Evolutionary conservation across 1,284 basidiomycete species (phyloP), one percentile per base, ranked within the genome.

Genomic region (Gymnopus androsaceus): DNA sequence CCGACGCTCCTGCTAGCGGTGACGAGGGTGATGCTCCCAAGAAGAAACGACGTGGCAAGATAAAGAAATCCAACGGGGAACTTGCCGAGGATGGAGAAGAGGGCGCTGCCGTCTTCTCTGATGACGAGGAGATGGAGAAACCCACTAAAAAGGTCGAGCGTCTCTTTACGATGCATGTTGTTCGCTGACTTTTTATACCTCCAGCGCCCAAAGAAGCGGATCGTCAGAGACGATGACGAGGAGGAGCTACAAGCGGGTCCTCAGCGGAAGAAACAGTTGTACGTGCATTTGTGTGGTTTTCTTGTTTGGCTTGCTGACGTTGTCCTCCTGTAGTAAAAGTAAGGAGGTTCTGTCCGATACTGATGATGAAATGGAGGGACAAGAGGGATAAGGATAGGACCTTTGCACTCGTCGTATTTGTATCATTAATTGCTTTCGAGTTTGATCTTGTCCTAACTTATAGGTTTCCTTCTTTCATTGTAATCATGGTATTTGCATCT

Each of bases 261-360:
- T 30, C 63, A 15, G 72, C 81, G 83, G 46, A 89, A 87, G 73
- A 90, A 88, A 69, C 86, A 89, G 71, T 87, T 83, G 88, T 90
- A 63, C 65, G 87, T 46, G 7, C 31, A 7, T 21, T 28, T 14
- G 12, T 23, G n/a, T 4, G 1, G 17, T 14, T 31, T 8, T 3
- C 17, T 19, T 31, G 3, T 14, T 21, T 41, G 80, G 7, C 7
- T 38, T n/a, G 21, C 42, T 54, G 34, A 34, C 15, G 37, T 8
- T 33, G 23, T 42, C 5, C n/a, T 42, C 30, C 51, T 55, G 44
- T 58, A 91, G 89, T 65, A 91, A 90, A 76, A 90, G 87, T 67
- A 90, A 89, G 68, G 89, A 86, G 64, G 80, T 84, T 64, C 81
- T 92, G 49, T 88, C 87, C 3, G 87, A 90, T 67, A 88, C 88